Evolutionary conservation across 225 moss, liverwort and hornwort genomes (phyloP).

Genomic region (Straminergon stramineum): DNA sequence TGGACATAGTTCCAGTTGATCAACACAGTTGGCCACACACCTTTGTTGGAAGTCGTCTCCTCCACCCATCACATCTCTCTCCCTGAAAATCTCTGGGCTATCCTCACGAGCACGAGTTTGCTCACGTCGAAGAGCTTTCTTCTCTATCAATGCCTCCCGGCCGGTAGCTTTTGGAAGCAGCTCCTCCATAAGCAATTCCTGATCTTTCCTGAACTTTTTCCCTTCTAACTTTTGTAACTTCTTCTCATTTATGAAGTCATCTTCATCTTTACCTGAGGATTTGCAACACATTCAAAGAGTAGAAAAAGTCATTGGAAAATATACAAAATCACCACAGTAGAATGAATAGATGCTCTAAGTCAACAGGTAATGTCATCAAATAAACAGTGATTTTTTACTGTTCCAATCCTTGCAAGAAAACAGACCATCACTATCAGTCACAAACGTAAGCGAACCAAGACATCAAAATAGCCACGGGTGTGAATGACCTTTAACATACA

Average conservation of each 20-base stretch:
- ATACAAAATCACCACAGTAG: background rate
- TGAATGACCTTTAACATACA: background rate
- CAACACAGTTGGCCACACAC: background rate
- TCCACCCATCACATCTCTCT: slow-evolving; percentile 88
- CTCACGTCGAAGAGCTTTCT: slow-evolving; percentile 73
- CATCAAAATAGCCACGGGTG: background rate
- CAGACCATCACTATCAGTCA: background rate
- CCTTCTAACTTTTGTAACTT: slow-evolving; percentile 41
- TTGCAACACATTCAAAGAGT: background rate
- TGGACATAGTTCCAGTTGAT: background rate
- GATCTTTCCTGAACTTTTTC: slow-evolving; percentile 59
- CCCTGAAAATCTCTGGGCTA: slow-evolving; percentile 69
- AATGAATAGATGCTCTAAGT: background rate
- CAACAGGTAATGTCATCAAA: background rate
- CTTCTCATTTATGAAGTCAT: slow-evolving; percentile 40
- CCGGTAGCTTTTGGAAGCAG: slow-evolving; percentile 81
- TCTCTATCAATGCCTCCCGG: slow-evolving; percentile 65
- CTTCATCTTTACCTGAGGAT: slow-evolving; percentile 44
- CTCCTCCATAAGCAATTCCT: slow-evolving; percentile 60
- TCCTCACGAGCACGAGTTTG: slow-evolving; percentile 69
- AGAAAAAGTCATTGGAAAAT: background rate
- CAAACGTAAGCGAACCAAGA: background rate
- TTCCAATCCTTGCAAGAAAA: background rate
- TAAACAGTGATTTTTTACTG: background rate
- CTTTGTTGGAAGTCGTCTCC: slow-evolving; percentile 81